Conservation (phyloP, 495 filamentous ascomycete genomes). For the Neurospora discreta region DNA sequence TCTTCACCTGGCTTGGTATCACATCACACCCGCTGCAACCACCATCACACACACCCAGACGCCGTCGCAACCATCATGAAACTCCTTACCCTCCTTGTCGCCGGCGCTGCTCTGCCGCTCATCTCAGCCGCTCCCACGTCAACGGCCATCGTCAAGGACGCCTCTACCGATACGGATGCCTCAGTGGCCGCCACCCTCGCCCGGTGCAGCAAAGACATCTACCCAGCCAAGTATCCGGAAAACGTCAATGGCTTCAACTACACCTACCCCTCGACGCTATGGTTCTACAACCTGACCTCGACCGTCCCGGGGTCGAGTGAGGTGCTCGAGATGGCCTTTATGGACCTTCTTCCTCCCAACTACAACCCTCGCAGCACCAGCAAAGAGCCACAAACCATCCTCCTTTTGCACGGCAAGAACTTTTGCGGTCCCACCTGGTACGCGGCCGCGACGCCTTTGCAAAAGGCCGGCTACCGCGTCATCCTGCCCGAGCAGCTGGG, state of each 20-base stretch:
- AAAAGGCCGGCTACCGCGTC: slow-evolving; percentile 28
- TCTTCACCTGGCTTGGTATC: background rate
- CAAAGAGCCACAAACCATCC: slow-evolving; percentile 16
- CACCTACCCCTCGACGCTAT: slow-evolving; percentile 32
- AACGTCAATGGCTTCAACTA: slow-evolving; percentile 32
- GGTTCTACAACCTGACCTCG: slow-evolving; percentile 26
- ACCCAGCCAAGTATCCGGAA: slow-evolving; percentile 10
- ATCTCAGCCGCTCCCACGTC: background rate
- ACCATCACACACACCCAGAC: background rate
- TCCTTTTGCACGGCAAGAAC: slow-evolving; percentile 37
- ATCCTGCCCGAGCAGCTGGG: slow-evolving; percentile 37
- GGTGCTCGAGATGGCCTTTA: slow-evolving; percentile 33
- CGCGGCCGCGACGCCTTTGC: slow-evolving; percentile 21
- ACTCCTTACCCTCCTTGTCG: background rate
- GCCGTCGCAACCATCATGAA: background rate
- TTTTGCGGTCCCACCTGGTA: slow-evolving; percentile 36
- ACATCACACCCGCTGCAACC: background rate
- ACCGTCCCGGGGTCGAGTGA: slow-evolving; percentile 13
- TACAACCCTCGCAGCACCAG: slow-evolving; percentile 2
- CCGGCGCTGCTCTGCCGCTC: background rate
- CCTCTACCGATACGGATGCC: background rate
- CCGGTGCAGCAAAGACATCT: slow-evolving; percentile 11
- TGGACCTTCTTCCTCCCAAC: slow-evolving; percentile 26
- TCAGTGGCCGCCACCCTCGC: slow-evolving; percentile 6
- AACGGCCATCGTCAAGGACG: background rate